Evolutionary conservation across 129 eudicot genomes (phyloP).

Genomic region (Ambrosia trifida): DNA sequence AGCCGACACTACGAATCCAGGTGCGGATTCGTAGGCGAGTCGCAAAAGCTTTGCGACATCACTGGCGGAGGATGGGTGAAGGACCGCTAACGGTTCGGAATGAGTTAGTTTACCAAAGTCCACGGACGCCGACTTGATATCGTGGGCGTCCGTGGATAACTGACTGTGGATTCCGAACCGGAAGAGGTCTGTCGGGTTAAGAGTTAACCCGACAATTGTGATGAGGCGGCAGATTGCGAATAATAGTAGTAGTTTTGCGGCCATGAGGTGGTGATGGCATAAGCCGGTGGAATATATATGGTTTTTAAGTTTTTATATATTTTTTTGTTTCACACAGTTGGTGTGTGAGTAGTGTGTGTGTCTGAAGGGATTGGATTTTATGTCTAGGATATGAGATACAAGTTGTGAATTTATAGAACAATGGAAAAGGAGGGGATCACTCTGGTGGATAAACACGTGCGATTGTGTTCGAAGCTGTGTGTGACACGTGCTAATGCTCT

Average conservation of each 20-base stretch:
- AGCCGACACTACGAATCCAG: conserved; percentile 70
- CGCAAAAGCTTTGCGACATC: conserved; percentile 61
- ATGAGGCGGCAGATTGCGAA: conserved; percentile 66
- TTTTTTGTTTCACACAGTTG: conserved; percentile 24
- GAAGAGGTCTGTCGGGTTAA: conserved; percentile 51
- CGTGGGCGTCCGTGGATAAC: conserved; percentile 43
- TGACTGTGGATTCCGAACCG: conserved; percentile 40
- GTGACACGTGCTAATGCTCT: conserved; percentile 52
- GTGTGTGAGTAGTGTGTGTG: conserved; percentile 19
- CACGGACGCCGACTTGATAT: conserved; percentile 45
- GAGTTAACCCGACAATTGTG: conserved; percentile 60
- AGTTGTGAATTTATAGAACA: conserved; percentile 74
- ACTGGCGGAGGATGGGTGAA: conserved; percentile 49
- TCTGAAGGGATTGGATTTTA: conserved; percentile 23
- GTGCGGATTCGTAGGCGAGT: conserved; percentile 51
- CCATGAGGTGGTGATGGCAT: conserved; percentile 38
- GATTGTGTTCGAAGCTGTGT: conserved; percentile 41
- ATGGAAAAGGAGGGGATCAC: conserved; percentile 35
- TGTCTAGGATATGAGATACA: conserved; percentile 66
- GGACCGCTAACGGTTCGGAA: conserved; percentile 59
- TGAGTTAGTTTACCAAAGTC: conserved; percentile 64
- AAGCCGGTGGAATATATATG: neutral
- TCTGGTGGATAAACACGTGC: conserved; percentile 32
- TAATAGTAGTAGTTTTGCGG: conserved; percentile 43
- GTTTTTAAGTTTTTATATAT: neutral